Evolutionary conservation across 2,329 filamentous ascomycete genomes (phyloP).

Genomic region (Penicillium sp.): DNA sequence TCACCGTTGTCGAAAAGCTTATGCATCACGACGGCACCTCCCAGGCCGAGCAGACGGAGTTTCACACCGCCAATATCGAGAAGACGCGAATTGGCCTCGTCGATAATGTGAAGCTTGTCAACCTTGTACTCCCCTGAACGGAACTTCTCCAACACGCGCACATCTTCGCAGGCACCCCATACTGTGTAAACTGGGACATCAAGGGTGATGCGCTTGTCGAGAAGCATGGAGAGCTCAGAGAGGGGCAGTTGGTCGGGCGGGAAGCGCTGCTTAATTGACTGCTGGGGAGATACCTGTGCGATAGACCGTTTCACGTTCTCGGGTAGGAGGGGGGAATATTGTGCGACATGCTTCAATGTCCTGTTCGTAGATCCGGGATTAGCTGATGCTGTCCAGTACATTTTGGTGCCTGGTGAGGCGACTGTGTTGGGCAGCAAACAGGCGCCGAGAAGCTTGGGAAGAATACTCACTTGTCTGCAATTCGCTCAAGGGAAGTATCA

Average conservation of each 20-base stretch:
- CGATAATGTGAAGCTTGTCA: conserved; percentile 94
- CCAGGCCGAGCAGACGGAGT: conserved; percentile 86
- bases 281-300: conserved; percentile 65
- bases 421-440: conserved; percentile 12
- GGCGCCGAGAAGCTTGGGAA: not conserved
- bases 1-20: conserved; percentile 99
- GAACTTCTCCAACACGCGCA: conserved; percentile 95
- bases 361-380: conserved; percentile 47
- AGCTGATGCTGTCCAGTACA: conserved; percentile 12
- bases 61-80: conserved; percentile 95
- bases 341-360: conserved; percentile 95
- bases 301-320: conserved; percentile 69
- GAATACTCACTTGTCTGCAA: conserved; percentile 85
- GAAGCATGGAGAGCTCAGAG: conserved; percentile 85
- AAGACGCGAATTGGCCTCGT: conserved; percentile 93
- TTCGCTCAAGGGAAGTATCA: conserved; percentile 88
- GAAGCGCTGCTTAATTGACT: conserved; percentile 78
- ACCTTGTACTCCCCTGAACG: conserved; percentile 97
- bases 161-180: conserved; percentile 98
- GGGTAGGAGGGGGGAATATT: conserved; percentile 91
- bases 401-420: conserved; percentile 4
- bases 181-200: conserved; percentile 98
- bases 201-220: conserved; percentile 83
- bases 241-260: conserved; percentile 77
- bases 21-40: conserved; percentile 98